A percentile compares a stretch with the other conserved stretches of the same genome.
phyloP scores from a whole-genome alignment of 2,329 filamentous ascomycete genomes.

The Magnaporthiopsis poae region DNA sequence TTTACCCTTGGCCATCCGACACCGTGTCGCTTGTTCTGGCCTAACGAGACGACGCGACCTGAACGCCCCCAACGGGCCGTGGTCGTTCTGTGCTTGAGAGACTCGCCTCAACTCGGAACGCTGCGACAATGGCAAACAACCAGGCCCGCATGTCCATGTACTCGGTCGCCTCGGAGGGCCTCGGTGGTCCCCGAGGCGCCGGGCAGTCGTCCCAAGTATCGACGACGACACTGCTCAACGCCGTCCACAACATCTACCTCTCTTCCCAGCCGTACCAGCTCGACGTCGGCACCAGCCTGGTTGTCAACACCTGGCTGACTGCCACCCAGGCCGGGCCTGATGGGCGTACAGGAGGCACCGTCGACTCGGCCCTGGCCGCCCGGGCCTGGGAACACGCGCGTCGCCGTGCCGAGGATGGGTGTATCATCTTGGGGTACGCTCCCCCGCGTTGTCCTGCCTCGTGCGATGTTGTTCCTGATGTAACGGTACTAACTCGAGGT shows the following conservation, averaged over 20 bases:
- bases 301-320: slow-evolving; percentile 92
- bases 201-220: slow-evolving; percentile 72
- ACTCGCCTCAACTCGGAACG: background rate
- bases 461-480: background rate
- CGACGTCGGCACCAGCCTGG: slow-evolving; percentile 81
- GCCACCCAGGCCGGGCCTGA: slow-evolving; percentile 61
- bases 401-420: slow-evolving; percentile 87
- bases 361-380: slow-evolving; percentile 68
- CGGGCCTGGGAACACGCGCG: slow-evolving; percentile 95
- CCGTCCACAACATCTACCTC: slow-evolving; percentile 80
- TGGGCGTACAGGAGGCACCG: slow-evolving; percentile 62
- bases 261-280: slow-evolving; percentile 73
- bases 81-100: slow-evolving; percentile 1
- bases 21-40: background rate
- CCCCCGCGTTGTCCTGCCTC: background rate
- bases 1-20: background rate
- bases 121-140: slow-evolving; percentile 43
- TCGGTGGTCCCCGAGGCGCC: slow-evolving; percentile 44
- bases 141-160: slow-evolving; percentile 54
- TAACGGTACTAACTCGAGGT: background rate
- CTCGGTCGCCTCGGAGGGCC: slow-evolving; percentile 55
- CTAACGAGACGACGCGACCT: background rate
- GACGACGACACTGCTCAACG: slow-evolving; percentile 84
- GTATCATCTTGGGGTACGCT: slow-evolving; percentile 74
- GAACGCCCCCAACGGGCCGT: background rate